Conservation (phyloP, 768 basidiomycete species). For the Suillus clintonianus region DNA sequence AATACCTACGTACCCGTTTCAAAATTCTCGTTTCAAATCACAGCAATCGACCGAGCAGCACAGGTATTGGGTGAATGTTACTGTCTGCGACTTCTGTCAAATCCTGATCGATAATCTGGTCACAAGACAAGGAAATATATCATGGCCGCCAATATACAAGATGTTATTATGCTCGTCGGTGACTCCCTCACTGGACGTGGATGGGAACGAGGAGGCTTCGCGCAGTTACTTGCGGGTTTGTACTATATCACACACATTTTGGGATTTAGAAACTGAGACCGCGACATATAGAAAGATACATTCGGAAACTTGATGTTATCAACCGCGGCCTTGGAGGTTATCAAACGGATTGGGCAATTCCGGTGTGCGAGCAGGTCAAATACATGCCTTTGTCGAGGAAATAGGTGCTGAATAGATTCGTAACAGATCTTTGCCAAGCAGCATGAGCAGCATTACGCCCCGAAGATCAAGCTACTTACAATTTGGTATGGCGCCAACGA, state of each 20-base stretch:
- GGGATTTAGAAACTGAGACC: not conserved
- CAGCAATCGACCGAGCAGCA: not conserved
- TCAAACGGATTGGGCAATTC: constrained; percentile 83
- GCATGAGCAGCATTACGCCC: constrained; percentile 45
- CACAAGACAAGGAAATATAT: constrained; percentile 1
- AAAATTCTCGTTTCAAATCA: not conserved
- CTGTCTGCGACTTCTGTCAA: not conserved
- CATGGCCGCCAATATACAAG: constrained; percentile 63
- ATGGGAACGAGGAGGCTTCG: constrained; percentile 65
- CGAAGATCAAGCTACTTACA: constrained; percentile 67
- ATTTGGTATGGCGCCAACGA: constrained; percentile 95
- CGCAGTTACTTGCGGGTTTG: constrained; percentile 57
- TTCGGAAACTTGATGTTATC: constrained; percentile 79
- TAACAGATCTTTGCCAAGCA: constrained; percentile 59
- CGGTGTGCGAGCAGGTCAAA: constrained; percentile 71
- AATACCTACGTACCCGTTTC: not conserved
- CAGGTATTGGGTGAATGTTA: not conserved
- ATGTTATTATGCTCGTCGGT: constrained; percentile 74
- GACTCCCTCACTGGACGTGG: constrained; percentile 78
- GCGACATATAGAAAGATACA: constrained; percentile 61
- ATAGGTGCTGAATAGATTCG: not conserved
- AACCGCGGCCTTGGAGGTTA: constrained; percentile 87
- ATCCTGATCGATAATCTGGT: not conserved
- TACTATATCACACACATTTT: not conserved
- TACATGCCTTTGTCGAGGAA: not conserved